A percentile compares a stretch with the other conserved stretches of the same genome.
Conservation (phyloP, 1,139 yeast genomes). For the Hyphopichia pseudoburtonii region DNA sequence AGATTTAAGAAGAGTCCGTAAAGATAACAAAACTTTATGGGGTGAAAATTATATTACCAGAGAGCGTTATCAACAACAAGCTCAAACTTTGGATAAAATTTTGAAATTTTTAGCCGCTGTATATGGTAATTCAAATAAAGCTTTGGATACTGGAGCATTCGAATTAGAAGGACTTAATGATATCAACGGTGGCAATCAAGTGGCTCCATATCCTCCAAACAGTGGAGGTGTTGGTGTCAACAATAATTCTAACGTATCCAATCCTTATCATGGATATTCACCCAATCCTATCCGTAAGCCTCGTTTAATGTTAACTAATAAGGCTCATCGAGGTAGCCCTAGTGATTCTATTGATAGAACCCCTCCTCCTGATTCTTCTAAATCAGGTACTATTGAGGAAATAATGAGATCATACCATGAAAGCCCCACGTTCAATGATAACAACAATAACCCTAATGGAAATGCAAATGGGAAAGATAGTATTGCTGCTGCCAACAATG, state of each 20-base stretch:
- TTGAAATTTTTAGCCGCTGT: slow-evolving; percentile 82
- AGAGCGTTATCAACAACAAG: slow-evolving; percentile 82
- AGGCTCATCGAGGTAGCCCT: slow-evolving; percentile 28
- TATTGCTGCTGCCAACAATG: slow-evolving; percentile 14
- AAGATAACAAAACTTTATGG: slow-evolving; percentile 91
- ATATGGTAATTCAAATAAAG: slow-evolving; percentile 63
- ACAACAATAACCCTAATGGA: slow-evolving; percentile 9
- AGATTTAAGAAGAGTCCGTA: slow-evolving; percentile 76
- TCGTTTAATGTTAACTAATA: slow-evolving; percentile 44
- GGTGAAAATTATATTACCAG: slow-evolving; percentile 80
- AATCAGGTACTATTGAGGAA: slow-evolving; percentile 31
- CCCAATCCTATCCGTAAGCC: slow-evolving; percentile 32
- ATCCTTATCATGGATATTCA: slow-evolving; percentile 9
- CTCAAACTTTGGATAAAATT: slow-evolving; percentile 85
- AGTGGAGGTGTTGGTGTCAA: neutral
- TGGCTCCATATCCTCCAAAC: slow-evolving; percentile 17
- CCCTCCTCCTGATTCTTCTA: slow-evolving; percentile 6
- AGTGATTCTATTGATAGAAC: slow-evolving; percentile 1
- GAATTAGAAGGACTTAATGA: slow-evolving; percentile 8
- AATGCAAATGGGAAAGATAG: slow-evolving; percentile 5
- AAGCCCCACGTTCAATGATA: slow-evolving; percentile 14
- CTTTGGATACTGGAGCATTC: slow-evolving; percentile 32
- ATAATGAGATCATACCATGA: slow-evolving; percentile 34
- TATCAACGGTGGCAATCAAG: slow-evolving; percentile 13
- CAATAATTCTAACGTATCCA: slow-evolving; percentile 7